These are phyloP conservation scores for Penicillium canescens DNA, from an alignment of 495 filamentous ascomycete genomes.

Conservation along the genomic window DNA sequence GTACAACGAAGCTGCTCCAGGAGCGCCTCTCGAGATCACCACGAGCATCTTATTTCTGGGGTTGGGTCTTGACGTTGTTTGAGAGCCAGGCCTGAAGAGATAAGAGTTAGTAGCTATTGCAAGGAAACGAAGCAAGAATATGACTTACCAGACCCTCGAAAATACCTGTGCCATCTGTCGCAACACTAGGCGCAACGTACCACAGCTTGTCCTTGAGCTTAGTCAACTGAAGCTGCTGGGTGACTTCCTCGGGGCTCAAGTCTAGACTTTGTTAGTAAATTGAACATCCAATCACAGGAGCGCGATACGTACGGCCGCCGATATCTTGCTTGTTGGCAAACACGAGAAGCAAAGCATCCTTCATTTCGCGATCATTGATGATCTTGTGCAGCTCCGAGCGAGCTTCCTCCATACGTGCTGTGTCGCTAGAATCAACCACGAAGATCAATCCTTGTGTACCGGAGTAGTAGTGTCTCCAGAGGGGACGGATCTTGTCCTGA, in stretches of 20 bases:
- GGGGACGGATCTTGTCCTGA: constrained; percentile 97
- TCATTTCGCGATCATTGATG: constrained; percentile 98
- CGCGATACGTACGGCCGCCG: constrained; percentile 63
- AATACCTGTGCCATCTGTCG: constrained; percentile 89
- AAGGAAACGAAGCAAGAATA: neutral
- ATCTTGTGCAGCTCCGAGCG: constrained; percentile 88
- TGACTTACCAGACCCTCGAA: constrained; percentile 82
- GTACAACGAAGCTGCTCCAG: constrained; percentile 35
- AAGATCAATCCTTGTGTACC: constrained; percentile 98
- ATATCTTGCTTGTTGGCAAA: constrained; percentile 99
- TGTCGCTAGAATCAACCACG: constrained; percentile 92
- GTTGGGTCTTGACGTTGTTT: constrained; percentile 83
- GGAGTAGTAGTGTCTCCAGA: constrained; percentile 99
- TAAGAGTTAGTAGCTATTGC: neutral
- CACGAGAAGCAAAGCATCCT: constrained; percentile 87
- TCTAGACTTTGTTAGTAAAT: constrained; percentile 52
- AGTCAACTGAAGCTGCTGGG: constrained; percentile 77
- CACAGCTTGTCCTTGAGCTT: constrained; percentile 90
- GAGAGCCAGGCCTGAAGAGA: constrained; percentile 76
- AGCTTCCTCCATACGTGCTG: constrained; percentile 84
- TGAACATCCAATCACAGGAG: neutral
- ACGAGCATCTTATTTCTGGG: constrained; percentile 45
- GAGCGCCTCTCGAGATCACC: constrained; percentile 24
- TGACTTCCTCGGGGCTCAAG: constrained; percentile 84
- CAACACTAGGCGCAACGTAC: constrained; percentile 95